Percentiles rank a stretch among this genome's conserved stretches.
These are phyloP conservation scores for Alternaria panax DNA, from an alignment of 2,329 filamentous ascomycete genomes.

Conservation along the genomic window DNA sequence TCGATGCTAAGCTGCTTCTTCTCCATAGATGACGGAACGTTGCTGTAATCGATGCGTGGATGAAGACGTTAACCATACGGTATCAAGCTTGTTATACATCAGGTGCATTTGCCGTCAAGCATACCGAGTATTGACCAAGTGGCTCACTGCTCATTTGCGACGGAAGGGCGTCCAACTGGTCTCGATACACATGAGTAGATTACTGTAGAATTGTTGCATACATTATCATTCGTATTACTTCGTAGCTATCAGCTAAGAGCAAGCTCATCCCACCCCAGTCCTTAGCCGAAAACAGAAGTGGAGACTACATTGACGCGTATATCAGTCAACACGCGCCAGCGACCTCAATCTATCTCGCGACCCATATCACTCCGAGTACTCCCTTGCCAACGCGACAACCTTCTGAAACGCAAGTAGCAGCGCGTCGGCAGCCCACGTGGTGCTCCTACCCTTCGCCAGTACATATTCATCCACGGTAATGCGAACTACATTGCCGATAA, in stretches of 20 bases:
- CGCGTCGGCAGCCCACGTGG: neutral
- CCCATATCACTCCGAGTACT: neutral
- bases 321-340: accelerated
- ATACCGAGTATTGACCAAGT: neutral
- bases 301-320: neutral
- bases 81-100: neutral
- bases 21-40: neutral
- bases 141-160: neutral
- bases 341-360: neutral
- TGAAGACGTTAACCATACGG: neutral
- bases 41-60: neutral
- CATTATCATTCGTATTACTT: neutral
- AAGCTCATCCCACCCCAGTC: neutral
- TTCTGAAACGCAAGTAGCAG: neutral
- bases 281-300: neutral
- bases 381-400: neutral
- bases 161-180: neutral
- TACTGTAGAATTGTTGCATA: too few relatives aligned
- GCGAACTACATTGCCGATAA: neutral
- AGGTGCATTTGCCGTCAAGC: neutral
- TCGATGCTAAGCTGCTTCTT: neutral
- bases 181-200: neutral
- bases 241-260: neutral
- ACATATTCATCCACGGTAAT: neutral
- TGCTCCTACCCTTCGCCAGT: neutral